Percentiles rank a stretch among this genome's conserved stretches.
Conservation (phyloP, 192 early-diverging fungal genomes). For the Cetraspora pellucida region DNA sequence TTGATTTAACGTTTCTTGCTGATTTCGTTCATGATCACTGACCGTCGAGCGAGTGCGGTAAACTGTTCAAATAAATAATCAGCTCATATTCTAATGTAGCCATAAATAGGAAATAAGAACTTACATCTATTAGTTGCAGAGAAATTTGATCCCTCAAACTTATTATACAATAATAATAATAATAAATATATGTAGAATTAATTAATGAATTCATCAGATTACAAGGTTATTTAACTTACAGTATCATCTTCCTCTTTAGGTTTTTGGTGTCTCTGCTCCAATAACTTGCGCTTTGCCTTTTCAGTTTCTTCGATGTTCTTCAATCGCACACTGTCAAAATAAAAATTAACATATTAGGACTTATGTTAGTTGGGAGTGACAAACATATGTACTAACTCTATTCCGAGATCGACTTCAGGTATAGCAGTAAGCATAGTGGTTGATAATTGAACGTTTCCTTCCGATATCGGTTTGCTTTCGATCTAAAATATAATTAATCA, state of each 20-base stretch:
- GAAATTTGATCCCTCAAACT: conserved; percentile 26
- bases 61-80: conserved; percentile 1
- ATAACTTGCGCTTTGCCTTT: conserved; percentile 65
- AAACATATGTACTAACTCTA: conserved; percentile 56
- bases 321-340: conserved; percentile 50
- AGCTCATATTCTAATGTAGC: not conserved
- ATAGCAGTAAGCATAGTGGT: conserved; percentile 89
- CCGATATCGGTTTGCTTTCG: conserved; percentile 65
- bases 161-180: not conserved
- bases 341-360: not conserved
- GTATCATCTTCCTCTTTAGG: conserved; percentile 31
- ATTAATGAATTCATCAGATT: not conserved
- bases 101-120: conserved; percentile 31
- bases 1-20: conserved; percentile 41
- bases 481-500: conserved; percentile 42
- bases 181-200: conserved; percentile 10
- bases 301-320: conserved; percentile 85
- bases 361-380: not conserved
- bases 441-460: conserved; percentile 86
- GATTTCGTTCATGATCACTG: conserved; percentile 27
- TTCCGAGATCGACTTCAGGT: conserved; percentile 88
- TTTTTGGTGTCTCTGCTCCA: conserved; percentile 46
- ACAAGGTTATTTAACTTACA: conserved; percentile 22
- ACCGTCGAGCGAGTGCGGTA: conserved; percentile 29
- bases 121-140: conserved; percentile 35